Evolutionary conservation across 2,329 filamentous ascomycete species (phyloP), one percentile per base, ranked within the genome.

Genomic region (Boeremia exigua): DNA sequence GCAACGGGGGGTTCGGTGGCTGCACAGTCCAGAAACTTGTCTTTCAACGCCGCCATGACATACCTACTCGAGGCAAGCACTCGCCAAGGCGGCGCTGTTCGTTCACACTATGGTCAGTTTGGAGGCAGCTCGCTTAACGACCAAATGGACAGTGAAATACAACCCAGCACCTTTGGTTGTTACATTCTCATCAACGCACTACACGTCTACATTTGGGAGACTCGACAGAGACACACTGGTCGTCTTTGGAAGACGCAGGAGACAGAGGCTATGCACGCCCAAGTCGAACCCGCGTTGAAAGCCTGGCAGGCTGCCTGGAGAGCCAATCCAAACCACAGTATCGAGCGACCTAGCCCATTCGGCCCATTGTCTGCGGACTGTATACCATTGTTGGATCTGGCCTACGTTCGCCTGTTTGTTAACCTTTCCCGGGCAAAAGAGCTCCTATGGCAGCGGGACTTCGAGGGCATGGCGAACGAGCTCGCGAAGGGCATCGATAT

Each of bases 181-280:
- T 81, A 97, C 28, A 84, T 97, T 6, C 79, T 99, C 60, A 97
- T 98, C 72, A 94, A 96, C 71, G 93, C 95, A 3, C 81, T 98
- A 23, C 95, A 98, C 78, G 97, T 97, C 66, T 97, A 96, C 75
- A 97, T 98, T 39, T 98, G 95, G 95, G 94, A 98, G 77, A 97
- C 93, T 0, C 85, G 94, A 23, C 93, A 96, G 75, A 84, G 92
- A 48, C 93, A 97, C 66, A 88, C 93, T 66, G 92, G 90, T 65
- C 88, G 92, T 59, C 82, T 92, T 44, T 97, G 94, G 94, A 96
- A 92, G 2, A 86, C 88, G 30, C 89, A 94, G 62, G 94, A 98
- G 75, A 96, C 92, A 0, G 93, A 98, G 64, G 92, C 92, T 61
- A 96, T 98, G 92, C 93, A 97, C 73, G 86, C 90, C 1, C 92